phyloP scores from a whole-genome alignment of 2,329 filamentous ascomycete species.

The Chalaropsis thielavioides region DNA sequence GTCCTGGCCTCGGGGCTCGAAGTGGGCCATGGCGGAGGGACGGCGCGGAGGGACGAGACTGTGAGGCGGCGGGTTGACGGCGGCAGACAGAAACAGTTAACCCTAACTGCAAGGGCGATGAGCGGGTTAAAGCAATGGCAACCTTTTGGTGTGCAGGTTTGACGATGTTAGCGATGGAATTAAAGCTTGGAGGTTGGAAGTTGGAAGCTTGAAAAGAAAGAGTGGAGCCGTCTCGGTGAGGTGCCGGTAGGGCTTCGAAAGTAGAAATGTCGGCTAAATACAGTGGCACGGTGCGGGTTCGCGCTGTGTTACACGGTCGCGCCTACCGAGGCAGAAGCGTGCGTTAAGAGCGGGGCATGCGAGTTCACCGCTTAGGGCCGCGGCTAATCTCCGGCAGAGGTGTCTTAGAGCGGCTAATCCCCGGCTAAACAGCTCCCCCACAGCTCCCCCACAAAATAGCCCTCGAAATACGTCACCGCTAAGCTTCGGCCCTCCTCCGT shows the following conservation, averaged over 20 bases:
- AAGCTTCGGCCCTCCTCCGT: not conserved
- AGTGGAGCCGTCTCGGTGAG: not conserved
- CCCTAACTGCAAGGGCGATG: too few species aligned
- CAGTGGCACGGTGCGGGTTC: not conserved
- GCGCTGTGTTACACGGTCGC: not conserved
- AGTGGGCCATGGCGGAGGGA: conserved; percentile 33
- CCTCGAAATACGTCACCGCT: not conserved
- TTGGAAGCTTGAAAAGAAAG: not conserved
- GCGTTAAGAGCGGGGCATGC: not conserved
- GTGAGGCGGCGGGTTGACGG: too few species aligned
- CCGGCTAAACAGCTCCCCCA: not conserved
- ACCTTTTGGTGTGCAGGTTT: not conserved
- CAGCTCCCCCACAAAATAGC: not conserved
- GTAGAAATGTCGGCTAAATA: not conserved
- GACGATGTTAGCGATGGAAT: not conserved
- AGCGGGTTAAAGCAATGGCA: not conserved
- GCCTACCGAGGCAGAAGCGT: not conserved
- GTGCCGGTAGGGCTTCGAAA: not conserved
- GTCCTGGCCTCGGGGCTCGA: conserved; percentile 35
- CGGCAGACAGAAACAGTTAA: too few species aligned
- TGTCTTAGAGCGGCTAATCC: not conserved
- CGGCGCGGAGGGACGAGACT: conserved; percentile 3
- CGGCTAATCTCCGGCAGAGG: too few species aligned
- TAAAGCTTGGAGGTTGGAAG: not conserved
- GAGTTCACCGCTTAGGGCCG: too few species aligned